Conservation (phyloP, 2,329 filamentous ascomycete species). For the Colletotrichum sp. region DNA sequence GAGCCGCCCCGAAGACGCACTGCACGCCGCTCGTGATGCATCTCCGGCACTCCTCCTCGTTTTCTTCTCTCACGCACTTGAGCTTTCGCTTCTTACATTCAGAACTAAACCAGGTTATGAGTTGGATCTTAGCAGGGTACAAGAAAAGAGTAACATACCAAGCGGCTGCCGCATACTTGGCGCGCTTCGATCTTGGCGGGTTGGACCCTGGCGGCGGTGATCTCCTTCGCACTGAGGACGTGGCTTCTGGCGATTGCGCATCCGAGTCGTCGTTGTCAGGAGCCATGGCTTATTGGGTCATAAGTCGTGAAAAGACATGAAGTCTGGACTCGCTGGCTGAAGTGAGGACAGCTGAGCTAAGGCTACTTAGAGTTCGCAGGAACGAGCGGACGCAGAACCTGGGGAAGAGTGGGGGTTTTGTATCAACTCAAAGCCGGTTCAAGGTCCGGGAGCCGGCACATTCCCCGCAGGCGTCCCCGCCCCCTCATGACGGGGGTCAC, state of each 20-base stretch:
- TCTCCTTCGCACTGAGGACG: neutral
- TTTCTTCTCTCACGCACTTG: constrained; percentile 37
- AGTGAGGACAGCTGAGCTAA: neutral
- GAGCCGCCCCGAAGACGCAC: constrained; percentile 27
- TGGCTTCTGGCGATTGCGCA: neutral
- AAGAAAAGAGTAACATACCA: neutral
- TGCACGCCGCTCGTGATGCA: constrained; percentile 29
- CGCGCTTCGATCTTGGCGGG: neutral
- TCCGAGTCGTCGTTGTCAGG: neutral
- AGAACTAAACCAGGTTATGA: neutral
- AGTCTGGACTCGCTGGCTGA: neutral
- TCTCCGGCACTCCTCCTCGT: constrained; percentile 31
- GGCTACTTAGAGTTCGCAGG: neutral
- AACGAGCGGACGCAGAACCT: neutral
- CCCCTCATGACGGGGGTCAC: neutral
- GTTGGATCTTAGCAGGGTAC: neutral
- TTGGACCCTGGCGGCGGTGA: neutral
- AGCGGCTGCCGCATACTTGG: constrained; percentile 14
- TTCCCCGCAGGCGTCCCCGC: neutral
- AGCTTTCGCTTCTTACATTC: constrained; percentile 45
- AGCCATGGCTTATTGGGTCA: neutral
- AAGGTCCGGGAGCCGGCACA: neutral
- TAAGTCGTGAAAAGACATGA: neutral
- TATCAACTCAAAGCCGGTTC: neutral
- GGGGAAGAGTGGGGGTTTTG: constrained; percentile 16